phyloP scores from a whole-genome alignment of 345 rosid genomes.

The Gynandropsis gynandra region DNA sequence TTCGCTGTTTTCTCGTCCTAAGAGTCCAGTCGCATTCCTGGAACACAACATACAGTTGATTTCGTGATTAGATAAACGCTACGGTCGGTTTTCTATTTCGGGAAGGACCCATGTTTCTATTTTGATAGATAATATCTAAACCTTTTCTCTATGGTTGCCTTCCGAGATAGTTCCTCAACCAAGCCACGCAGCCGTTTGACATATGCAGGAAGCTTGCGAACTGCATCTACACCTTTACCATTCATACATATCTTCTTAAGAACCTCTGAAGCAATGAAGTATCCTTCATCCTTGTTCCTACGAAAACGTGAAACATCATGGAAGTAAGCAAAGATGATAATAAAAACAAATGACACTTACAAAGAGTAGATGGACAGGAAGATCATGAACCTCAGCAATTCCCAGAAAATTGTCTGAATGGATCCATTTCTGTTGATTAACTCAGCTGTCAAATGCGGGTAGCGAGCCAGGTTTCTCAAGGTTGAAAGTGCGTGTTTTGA shows the following conservation, averaged over 20 bases:
- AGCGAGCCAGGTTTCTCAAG: constrained; percentile 60
- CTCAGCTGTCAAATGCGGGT: constrained; percentile 53
- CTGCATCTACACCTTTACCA: constrained; percentile 40
- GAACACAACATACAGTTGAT: constrained; percentile 1
- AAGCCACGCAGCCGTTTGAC: constrained; percentile 55
- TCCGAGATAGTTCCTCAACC: constrained; percentile 66
- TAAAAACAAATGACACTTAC: background rate
- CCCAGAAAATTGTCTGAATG: constrained; percentile 53
- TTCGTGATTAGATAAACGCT: background rate
- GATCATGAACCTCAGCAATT: constrained; percentile 65
- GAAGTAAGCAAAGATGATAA: background rate
- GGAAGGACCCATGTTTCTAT: background rate
- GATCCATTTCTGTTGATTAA: constrained; percentile 49
- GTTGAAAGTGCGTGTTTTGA: constrained; percentile 75
- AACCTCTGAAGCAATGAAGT: constrained; percentile 62
- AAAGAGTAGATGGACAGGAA: background rate
- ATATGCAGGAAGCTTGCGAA: constrained; percentile 48
- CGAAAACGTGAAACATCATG: constrained; percentile 3
- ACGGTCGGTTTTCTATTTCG: background rate
- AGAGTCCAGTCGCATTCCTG: constrained; percentile 43
- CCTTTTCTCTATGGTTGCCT: constrained; percentile 46
- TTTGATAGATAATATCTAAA: constrained; percentile 9
- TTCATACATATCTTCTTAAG: constrained; percentile 56
- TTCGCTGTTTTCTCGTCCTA: constrained; percentile 44
- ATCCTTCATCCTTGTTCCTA: constrained; percentile 93